A percentile compares a stretch with the other conserved stretches of the same genome.
phyloP scores from a whole-genome alignment of 805 yeast species.

The Cyberlindnera maritima region DNA sequence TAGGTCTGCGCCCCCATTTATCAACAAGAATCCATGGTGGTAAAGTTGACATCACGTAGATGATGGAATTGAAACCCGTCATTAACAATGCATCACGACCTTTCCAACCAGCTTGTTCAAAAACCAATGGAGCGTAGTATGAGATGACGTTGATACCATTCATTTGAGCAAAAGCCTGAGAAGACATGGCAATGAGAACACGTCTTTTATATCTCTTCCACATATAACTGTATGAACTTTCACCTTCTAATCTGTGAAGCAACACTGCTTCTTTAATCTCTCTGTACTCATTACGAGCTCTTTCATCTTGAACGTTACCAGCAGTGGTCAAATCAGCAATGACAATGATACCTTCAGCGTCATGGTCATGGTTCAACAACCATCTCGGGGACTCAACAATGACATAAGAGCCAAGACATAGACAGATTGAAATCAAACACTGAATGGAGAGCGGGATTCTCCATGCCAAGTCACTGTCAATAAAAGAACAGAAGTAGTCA shows the following conservation, averaged over 20 bases:
- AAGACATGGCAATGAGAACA: slow-evolving; percentile 82
- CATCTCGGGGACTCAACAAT: slow-evolving; percentile 90
- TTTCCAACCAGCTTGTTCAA: slow-evolving; percentile 93
- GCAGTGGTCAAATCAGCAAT: slow-evolving; percentile 79
- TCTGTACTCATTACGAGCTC: slow-evolving; percentile 70
- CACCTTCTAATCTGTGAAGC: slow-evolving; percentile 78
- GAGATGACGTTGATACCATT: slow-evolving; percentile 92
- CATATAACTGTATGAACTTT: slow-evolving; percentile 69
- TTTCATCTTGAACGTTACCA: slow-evolving; percentile 68
- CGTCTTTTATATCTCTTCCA: slow-evolving; percentile 73
- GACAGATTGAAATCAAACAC: slow-evolving; percentile 64
- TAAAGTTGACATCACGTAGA: slow-evolving; percentile 63
- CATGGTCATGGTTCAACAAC: slow-evolving; percentile 79
- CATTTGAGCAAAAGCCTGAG: slow-evolving; percentile 90
- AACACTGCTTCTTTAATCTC: slow-evolving; percentile 80
- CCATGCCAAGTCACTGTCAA: slow-evolving; percentile 67
- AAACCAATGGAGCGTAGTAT: slow-evolving; percentile 90
- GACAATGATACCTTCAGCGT: slow-evolving; percentile 79
- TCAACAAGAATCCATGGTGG: slow-evolving; percentile 94
- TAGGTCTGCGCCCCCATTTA: slow-evolving; percentile 88
- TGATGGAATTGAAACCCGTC: slow-evolving; percentile 77
- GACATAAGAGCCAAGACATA: slow-evolving; percentile 71
- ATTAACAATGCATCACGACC: slow-evolving; percentile 85
- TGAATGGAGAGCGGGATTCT: slow-evolving; percentile 76
- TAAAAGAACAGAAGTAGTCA: slow-evolving; percentile 70